phyloP scores from a whole-genome alignment of 306 rosid species.

The Pterocarpus santalinus region DNA sequence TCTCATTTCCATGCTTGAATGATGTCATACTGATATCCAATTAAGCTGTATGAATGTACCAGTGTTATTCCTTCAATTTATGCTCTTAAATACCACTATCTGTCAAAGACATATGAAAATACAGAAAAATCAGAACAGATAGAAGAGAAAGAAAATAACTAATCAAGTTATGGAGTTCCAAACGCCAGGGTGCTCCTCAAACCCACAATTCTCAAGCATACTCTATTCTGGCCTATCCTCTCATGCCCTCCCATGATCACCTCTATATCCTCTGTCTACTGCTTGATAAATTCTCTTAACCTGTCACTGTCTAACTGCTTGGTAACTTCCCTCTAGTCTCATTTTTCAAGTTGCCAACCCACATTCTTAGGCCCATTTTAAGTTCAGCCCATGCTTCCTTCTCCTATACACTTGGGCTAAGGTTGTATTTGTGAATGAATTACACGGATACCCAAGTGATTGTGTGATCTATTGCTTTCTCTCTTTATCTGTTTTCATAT shows the following conservation, averaged over 20 bases:
- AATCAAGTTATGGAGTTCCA: background rate
- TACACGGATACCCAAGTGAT: background rate
- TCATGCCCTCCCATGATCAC: background rate
- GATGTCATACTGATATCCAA: background rate
- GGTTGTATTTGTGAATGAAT: background rate
- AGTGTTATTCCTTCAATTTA: background rate
- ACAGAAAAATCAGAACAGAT: background rate
- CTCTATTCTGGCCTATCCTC: background rate
- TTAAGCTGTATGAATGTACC: background rate
- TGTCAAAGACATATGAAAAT: too few species aligned
- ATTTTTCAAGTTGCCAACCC: too few species aligned
- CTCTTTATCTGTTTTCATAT: background rate
- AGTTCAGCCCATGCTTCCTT: too few species aligned
- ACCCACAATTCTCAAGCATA: background rate
- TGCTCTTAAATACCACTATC: background rate
- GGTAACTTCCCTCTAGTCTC: too few species aligned
- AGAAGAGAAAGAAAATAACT: background rate
- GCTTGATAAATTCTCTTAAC: too few species aligned
- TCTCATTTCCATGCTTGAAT: background rate
- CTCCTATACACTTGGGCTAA: too few species aligned
- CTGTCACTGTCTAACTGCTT: too few species aligned
- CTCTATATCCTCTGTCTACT: background rate
- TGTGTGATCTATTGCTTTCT: constrained; percentile 24
- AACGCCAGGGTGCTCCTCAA: background rate
- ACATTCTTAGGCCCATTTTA: too few species aligned